A percentile compares a stretch with the other conserved stretches of the same genome.
Conservation (phyloP, 1,139 yeast species). For the Scheffersomyces parashehatae region DNA sequence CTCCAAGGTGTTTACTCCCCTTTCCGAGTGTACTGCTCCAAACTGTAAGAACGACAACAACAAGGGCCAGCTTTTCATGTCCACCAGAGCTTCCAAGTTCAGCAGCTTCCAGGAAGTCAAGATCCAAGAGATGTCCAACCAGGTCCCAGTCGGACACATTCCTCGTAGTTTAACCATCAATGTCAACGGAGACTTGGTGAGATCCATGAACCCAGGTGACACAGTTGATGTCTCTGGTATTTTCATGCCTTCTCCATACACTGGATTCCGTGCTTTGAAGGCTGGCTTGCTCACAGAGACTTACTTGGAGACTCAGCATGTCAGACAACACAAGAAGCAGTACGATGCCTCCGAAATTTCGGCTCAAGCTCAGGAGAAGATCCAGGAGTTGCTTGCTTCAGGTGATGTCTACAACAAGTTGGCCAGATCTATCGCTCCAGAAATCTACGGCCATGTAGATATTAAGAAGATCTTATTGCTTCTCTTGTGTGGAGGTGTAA, state of each 20-base stretch:
- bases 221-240: constrained; percentile 91
- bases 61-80: constrained; percentile 87
- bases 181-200: constrained; percentile 85
- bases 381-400: constrained; percentile 48
- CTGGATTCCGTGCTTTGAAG: constrained; percentile 87
- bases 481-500: constrained; percentile 91
- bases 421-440: constrained; percentile 94
- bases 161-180: constrained; percentile 86
- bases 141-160: constrained; percentile 97
- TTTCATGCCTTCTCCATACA: constrained; percentile 90
- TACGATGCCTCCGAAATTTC: constrained; percentile 69
- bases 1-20: constrained; percentile 80
- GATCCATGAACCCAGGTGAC: constrained; percentile 92
- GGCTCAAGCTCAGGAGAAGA: constrained; percentile 54
- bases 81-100: constrained; percentile 95
- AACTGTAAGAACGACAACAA: constrained; percentile 78
- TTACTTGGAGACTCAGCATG: constrained; percentile 82
- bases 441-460: constrained; percentile 91
- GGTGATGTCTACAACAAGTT: constrained; percentile 79
- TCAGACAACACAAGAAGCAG: constrained; percentile 85
- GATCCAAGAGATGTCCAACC: constrained; percentile 91
- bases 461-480: constrained; percentile 87
- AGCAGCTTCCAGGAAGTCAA: constrained; percentile 93
- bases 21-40: constrained; percentile 79
- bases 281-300: constrained; percentile 96